phyloP scores from a whole-genome alignment of 441 rosid species.

The Adansonia madagascariensis region DNA sequence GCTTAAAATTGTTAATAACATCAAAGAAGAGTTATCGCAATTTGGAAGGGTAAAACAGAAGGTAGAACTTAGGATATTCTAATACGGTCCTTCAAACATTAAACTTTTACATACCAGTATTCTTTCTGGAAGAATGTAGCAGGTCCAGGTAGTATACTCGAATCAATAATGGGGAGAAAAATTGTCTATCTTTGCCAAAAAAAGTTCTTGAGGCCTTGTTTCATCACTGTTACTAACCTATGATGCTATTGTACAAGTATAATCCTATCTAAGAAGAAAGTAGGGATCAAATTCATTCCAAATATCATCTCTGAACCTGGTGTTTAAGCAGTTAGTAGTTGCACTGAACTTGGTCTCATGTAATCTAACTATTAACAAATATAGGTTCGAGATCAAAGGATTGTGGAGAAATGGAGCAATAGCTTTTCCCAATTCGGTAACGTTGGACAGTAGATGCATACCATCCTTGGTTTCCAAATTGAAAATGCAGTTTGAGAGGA shows the following conservation, averaged over 20 bases:
- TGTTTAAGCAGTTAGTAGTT: constrained; percentile 30
- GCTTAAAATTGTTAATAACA: not conserved
- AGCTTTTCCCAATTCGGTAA: constrained; percentile 55
- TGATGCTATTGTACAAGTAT: constrained; percentile 27
- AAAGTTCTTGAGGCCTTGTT: not conserved
- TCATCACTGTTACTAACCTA: not conserved
- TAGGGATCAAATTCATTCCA: constrained; percentile 86
- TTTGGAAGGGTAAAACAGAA: not conserved
- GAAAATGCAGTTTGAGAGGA: constrained; percentile 67
- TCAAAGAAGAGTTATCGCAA: not conserved
- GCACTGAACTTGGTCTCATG: constrained; percentile 45
- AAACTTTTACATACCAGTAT: not conserved
- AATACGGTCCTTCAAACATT: not conserved
- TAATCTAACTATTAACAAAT: constrained; percentile 49
- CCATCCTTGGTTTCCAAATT: constrained; percentile 33
- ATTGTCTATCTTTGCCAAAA: not conserved
- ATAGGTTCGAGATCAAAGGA: constrained; percentile 74
- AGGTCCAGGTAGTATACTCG: not conserved
- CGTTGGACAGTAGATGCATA: constrained; percentile 41
- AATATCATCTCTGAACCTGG: constrained; percentile 32
- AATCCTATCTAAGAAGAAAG: constrained; percentile 69
- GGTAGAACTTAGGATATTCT: not conserved
- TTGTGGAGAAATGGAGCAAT: constrained; percentile 66
- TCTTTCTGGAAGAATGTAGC: not conserved
- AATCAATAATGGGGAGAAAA: not conserved